These are phyloP conservation scores for Diutina siamensis DNA, from an alignment of 1,139 yeast species.

Conservation along the genomic window DNA sequence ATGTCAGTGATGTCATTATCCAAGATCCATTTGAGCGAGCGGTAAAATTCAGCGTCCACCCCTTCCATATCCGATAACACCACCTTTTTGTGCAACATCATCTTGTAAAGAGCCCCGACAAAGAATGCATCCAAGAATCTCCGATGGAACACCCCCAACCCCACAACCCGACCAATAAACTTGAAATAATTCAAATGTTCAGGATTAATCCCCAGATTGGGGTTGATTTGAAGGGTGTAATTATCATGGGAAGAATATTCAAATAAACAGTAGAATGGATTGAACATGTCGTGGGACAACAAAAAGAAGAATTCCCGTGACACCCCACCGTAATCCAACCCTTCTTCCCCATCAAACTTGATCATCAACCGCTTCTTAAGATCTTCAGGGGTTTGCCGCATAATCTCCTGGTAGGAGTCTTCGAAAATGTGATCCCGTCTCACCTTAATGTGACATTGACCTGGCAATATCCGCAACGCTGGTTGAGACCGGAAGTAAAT, in stretches of 20 bases:
- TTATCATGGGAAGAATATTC: slow-evolving; percentile 97
- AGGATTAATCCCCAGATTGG: slow-evolving; percentile 95
- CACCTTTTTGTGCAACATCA: slow-evolving; percentile 93
- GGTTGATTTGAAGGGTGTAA: slow-evolving; percentile 93
- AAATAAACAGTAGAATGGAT: slow-evolving; percentile 93
- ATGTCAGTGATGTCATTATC: slow-evolving; percentile 83
- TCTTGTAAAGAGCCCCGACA: slow-evolving; percentile 94
- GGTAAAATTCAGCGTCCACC: slow-evolving; percentile 92
- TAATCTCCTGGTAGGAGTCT: slow-evolving; percentile 94
- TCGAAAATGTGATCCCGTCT: slow-evolving; percentile 94
- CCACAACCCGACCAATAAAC: slow-evolving; percentile 96
- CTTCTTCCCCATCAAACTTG: slow-evolving; percentile 98
- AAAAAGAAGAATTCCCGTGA: slow-evolving; percentile 95
- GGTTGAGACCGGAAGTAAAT: slow-evolving; percentile 98
- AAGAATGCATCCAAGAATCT: slow-evolving; percentile 96
- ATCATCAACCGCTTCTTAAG: slow-evolving; percentile 95
- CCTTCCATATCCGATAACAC: slow-evolving; percentile 97
- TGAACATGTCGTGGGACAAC: slow-evolving; percentile 95
- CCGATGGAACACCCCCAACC: slow-evolving; percentile 95
- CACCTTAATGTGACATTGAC: slow-evolving; percentile 97
- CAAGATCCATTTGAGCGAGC: slow-evolving; percentile 89
- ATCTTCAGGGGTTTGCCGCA: slow-evolving; percentile 98
- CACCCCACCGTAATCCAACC: slow-evolving; percentile 98
- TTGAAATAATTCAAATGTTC: slow-evolving; percentile 97
- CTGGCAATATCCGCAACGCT: slow-evolving; percentile 90